Evolutionary conservation across 768 basidiomycete species (phyloP), one percentile per base, ranked within the genome.

Genomic region (Hericium erinaceus): DNA sequence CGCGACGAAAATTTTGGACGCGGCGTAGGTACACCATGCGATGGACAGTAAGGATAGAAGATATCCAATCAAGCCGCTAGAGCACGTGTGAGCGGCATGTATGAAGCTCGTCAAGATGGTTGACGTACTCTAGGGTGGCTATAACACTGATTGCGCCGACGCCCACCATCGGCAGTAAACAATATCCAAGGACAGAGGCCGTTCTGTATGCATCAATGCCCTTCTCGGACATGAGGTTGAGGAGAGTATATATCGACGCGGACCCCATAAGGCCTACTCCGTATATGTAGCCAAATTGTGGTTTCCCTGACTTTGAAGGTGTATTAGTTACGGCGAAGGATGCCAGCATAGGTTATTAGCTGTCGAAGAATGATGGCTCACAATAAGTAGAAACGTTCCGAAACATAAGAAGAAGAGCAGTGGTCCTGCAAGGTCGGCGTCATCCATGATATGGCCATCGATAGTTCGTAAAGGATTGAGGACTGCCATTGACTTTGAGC

Each of bases 241-340:
- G 81, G 58, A 99, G 85, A 54, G 86, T 83, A 77, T 98, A 98
- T 68, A 98, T 86, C 26, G 92, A 92, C 12, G 82, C 80, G 7
- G 89, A 92, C 55, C 97, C 97, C 64, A 98, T 82, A n/a, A 98
- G 81, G 55, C 89, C 95, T 61, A 99, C 91, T 39, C 95, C 97
- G 69, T 99, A 99, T 58, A 98, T 98, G 71, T 98, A 98, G 52
- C 91, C 93, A 72, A 99, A 99, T 69, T 98, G 97, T 4, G 92
- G 90, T 76, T 97, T 98, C 58, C 97, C 97, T 6, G 95, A 97
- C 97, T 99, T 64, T 28, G 28, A 48, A 52, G 16, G 16, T 9
- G 39, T 16, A 40, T 37, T 44, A 59, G 26, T 39, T 12, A 33
- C 22, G 26, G 33, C 3, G 38, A 12, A 24, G 33, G 8, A 39